Conservation (phyloP, 2,329 filamentous ascomycete species). For the Parastagonospora nodorum region DNA sequence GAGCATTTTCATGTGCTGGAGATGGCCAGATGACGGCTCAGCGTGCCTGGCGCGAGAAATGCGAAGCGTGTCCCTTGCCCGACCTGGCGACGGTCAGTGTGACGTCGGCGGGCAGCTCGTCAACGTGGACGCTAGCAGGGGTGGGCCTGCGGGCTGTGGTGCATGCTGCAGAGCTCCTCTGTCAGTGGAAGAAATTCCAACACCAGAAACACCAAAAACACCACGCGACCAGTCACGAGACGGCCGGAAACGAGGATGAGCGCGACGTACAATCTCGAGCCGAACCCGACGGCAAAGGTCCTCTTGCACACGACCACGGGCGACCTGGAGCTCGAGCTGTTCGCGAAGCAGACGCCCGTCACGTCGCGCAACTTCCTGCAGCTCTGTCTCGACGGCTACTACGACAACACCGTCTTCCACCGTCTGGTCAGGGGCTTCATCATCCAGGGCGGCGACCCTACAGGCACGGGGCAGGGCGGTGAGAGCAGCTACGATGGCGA, state of each 20-base stretch:
- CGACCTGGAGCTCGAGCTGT: slow-evolving; percentile 89
- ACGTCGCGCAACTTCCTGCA: slow-evolving; percentile 96
- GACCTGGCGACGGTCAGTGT: neutral
- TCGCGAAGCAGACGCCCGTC: slow-evolving; percentile 90
- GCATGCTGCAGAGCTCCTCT: neutral
- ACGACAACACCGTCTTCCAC: slow-evolving; percentile 92
- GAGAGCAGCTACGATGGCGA: slow-evolving; percentile 89
- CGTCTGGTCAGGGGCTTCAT: slow-evolving; percentile 91
- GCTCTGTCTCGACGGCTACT: slow-evolving; percentile 92
- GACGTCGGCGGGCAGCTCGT: slow-evolving; percentile 4
- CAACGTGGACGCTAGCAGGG: slow-evolving; percentile 8
- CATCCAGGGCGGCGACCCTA: slow-evolving; percentile 92
- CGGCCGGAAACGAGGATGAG: slow-evolving; percentile 66
- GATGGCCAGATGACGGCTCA: neutral
- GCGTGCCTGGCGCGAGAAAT: slow-evolving; percentile 6
- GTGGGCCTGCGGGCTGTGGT: neutral
- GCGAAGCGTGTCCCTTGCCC: neutral
- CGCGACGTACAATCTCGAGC: slow-evolving; percentile 90
- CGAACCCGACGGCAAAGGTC: slow-evolving; percentile 89
- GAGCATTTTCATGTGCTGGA: too few relatives aligned
- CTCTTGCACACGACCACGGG: slow-evolving; percentile 89
- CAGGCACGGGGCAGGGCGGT: slow-evolving; percentile 87
- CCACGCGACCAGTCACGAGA: slow-evolving; percentile 11
- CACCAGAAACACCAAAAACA: neutral
- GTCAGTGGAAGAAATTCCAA: slow-evolving; percentile 3